Evolutionary conservation across 1,139 yeast species (phyloP), one percentile per base, ranked within the genome.

Genomic region (Yamadazyma sp.): DNA sequence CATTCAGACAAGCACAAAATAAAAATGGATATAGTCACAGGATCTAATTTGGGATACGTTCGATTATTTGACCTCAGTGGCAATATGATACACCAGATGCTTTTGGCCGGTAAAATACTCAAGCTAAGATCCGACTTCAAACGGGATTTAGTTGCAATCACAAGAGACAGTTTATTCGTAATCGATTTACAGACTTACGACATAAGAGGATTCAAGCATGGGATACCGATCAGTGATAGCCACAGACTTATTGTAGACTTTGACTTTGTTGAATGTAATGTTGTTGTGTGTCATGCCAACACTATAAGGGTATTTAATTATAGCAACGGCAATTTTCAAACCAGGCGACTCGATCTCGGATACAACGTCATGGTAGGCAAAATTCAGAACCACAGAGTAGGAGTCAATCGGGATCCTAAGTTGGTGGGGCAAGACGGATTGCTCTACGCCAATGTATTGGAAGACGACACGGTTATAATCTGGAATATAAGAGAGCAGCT

Each of bases 231-330:
- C 5, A 18, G 18, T 37, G 30, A 12, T 17, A 34, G 17, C 36
- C 12, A 29, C 37, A 41, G 35, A 41, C 42, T 37, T 23, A 34
- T 24, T 12, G 38, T 73, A 41, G 64, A 67, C 34, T 75, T 78
- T 22, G 90, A 83, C 57, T 79, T 73, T 50, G 83, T 78, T 1
- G 79, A 74, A 17, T 53, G 56, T 33, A 64, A 65, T 41, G 53
- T 73, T 3, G 52, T 73, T 1, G 29, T 73, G 4, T 51, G 65
- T 40, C 52, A 56, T 41, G 54, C 45, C 2, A 29, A 46, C 2
- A 43, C 46, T 11, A 53, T 75, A 26, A 51, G 55, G 20, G 67
- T 60, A 6, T 50, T 58, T 23, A 56, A 63, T 37, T 66, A 52
- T 42, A 17, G 15, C 8, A 17, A 28, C 2, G 21, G 23, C 5